These are phyloP conservation scores for Sphaerobolus stellatus DNA, from an alignment of 1,284 basidiomycete genomes.

Conservation along the genomic window DNA sequence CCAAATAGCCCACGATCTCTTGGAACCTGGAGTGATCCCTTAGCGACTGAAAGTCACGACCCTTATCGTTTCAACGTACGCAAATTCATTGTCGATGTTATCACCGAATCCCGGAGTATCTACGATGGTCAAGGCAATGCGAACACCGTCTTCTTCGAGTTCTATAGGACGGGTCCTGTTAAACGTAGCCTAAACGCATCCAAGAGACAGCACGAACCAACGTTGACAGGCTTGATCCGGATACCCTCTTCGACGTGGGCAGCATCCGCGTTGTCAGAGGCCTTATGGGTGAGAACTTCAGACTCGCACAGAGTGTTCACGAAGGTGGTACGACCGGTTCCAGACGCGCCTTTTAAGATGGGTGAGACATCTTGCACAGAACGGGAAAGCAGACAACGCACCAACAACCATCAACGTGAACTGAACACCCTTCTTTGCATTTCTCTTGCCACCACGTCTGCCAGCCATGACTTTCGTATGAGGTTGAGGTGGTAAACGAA, in stretches of 20 bases:
- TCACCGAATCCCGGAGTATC: constrained; percentile 99
- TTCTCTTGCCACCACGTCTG: constrained; percentile 75
- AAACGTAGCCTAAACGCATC: not conserved
- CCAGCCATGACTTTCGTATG: constrained; percentile 70
- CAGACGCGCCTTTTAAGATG: constrained; percentile 75
- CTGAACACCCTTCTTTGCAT: constrained; percentile 96
- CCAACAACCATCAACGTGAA: constrained; percentile 95
- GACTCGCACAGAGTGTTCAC: constrained; percentile 98
- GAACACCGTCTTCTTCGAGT: constrained; percentile 97
- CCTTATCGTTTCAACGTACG: constrained; percentile 58
- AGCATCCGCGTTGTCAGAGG: constrained; percentile 82
- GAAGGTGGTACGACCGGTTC: constrained; percentile 95
- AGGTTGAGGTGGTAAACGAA: constrained; percentile 14
- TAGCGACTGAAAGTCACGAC: not conserved
- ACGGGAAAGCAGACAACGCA: constrained; percentile 38
- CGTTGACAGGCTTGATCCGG: constrained; percentile 92
- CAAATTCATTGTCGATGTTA: constrained; percentile 98
- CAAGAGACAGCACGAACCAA: constrained; percentile 59
- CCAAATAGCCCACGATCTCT: constrained; percentile 95
- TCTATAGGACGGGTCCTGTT: constrained; percentile 48
- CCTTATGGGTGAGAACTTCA: constrained; percentile 83
- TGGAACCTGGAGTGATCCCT: too few species aligned
- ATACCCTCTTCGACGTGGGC: constrained; percentile 95
- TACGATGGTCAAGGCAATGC: constrained; percentile 96
- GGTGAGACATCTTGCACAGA: constrained; percentile 18